Evolutionary conservation across 495 filamentous ascomycete species (phyloP), one percentile per base, ranked within the genome.

Genomic region (Parachaetomium inaequale): DNA sequence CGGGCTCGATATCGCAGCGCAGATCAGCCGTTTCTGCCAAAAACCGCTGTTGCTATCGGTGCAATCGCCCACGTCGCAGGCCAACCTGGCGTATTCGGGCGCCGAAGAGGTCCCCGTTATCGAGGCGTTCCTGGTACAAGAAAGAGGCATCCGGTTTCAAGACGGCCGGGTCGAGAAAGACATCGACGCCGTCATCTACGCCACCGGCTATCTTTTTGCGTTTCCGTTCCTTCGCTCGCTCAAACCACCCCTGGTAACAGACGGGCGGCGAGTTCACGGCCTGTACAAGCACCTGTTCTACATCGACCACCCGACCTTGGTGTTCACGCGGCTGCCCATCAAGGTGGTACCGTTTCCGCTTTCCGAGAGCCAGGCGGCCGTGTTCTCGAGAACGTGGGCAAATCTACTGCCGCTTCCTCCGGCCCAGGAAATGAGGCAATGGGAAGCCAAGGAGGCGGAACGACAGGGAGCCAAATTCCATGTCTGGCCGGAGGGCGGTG

Each of bases 311-410:
- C 90, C 93, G 4, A 93, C 91, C 0, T 76, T 98, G 4, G 87
- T 85, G 2, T 92, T 96, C 64, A 79, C 88, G 0, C 88, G 82
- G 0, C 75, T 97, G 23, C 84, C 87, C 3, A 87, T 91, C 63
- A 88, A 89, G 63, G 84, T 96, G 12, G 87, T 95, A 26, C 93
- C 93, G 3, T 96, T 96, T 67, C 87, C 89, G 3, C 67, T 92
- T 7, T 78, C 85, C 1, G 90, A 96, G 69, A 84, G 81, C n/a
- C 93, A 96, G 70, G 86, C 84, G 4, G 86, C 90, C 11, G 80
- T 89, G 3, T 81, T 96, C 58, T 85, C 91, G 14, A 82, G 91
- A 5, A 82, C 91, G 2, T 96, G 86, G 84, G 83, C 88, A 0
- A 84, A 84, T 31, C 74, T 85, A 0, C 78, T 96, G 3, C 65